A percentile compares a stretch with the other conserved stretches of the same genome.
These are phyloP conservation scores for Coniochaeta pulveracea DNA, from an alignment of 2,329 filamentous ascomycete species.

Conservation along the genomic window DNA sequence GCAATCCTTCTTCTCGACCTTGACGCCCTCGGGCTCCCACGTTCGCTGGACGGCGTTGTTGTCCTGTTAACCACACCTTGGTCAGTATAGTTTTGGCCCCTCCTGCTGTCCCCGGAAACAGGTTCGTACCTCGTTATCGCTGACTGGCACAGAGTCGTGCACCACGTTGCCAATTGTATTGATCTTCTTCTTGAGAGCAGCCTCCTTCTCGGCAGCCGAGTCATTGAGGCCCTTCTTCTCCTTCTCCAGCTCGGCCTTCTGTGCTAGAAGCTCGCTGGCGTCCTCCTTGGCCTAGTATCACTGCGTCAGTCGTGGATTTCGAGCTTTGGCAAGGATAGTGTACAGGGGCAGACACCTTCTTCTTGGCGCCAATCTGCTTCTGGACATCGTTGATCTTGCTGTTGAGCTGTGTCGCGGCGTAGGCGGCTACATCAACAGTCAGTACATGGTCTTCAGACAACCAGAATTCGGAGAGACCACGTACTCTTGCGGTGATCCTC, in stretches of 20 bases:
- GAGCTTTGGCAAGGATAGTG: no score
- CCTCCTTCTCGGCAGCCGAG: constrained; percentile 63
- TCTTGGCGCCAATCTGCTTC: constrained; percentile 83
- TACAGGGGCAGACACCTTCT: no score
- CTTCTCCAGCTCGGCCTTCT: constrained; percentile 68
- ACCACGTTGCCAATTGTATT: constrained; percentile 85
- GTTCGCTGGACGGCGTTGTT: constrained; percentile 67
- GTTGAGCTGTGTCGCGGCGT: constrained; percentile 54
- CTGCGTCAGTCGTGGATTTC: no score
- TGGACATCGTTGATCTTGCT: constrained; percentile 79
- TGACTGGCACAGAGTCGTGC: constrained; percentile 75
- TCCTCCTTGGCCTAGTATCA: constrained; percentile 64
- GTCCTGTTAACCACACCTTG: constrained; percentile 43
- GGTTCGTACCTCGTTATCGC: constrained; percentile 79
- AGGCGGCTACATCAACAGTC: constrained; percentile 11
- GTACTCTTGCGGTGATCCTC: constrained; percentile 66
- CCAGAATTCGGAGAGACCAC: constrained; percentile 3
- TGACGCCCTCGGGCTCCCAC: constrained; percentile 70
- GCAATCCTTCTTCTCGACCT: constrained; percentile 61
- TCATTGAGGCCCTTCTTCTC: constrained; percentile 74
- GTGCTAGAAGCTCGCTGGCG: constrained; percentile 64
- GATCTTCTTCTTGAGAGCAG: constrained; percentile 63
- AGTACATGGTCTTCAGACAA: background rate
- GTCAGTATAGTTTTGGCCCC: no score
- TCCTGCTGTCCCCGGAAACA: no score